Evolutionary conservation across 1,284 basidiomycete genomes (phyloP), one percentile per base, ranked within the genome.

Genomic region (Cryptococcus wingfieldii): DNA sequence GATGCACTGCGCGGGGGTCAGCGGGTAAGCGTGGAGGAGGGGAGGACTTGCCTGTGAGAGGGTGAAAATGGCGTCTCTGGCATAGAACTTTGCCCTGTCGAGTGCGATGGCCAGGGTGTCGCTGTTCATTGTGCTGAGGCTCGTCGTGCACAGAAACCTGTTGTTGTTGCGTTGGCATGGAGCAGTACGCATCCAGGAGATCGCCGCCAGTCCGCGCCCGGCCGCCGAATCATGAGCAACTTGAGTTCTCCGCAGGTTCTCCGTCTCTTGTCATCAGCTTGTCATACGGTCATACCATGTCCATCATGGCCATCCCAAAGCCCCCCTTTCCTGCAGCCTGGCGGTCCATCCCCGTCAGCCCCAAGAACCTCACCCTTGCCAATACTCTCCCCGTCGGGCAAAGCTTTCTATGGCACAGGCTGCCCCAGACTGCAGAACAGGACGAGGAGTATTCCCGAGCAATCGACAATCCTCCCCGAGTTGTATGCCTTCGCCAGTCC

Each of bases 401-500:
- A 51, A 71, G 68, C 0, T 77, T 77, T 43, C 58, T 77, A 0
- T 77, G 76, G 76, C 74, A 74, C 53, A 67, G 72, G 37, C 65
- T 61, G 19, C 18, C 50, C 0, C 43, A 23, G 23, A 23, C 71
- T 4, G 34, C 47, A 25, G 41, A 54, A n/a, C 57, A 58, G 1
- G 38, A 39, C 1, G 74, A 75, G 47, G 73, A 76, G 57, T 77
- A 65, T 51, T 74, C 75, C 0, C 64, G 75, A 28, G 73, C 74
- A 0, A 59, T 76, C 25, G 54, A 65, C 48, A 41, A 66, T 38
- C 75, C 75, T 0, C 69, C 70, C 0, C 86, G 91, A 38, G 85
- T 94, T 10, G 80, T 95, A 9, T 90, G 89, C 70, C 81, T 94
- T 16, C 83, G 87, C 51, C 91, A 94, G 75, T 81, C 84, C 4